Percentiles rank a stretch among this genome's conserved stretches.
These are phyloP conservation scores for Metroxylon sagu DNA, from an alignment of 176 grass and related monocot species.

Conservation along the genomic window DNA sequence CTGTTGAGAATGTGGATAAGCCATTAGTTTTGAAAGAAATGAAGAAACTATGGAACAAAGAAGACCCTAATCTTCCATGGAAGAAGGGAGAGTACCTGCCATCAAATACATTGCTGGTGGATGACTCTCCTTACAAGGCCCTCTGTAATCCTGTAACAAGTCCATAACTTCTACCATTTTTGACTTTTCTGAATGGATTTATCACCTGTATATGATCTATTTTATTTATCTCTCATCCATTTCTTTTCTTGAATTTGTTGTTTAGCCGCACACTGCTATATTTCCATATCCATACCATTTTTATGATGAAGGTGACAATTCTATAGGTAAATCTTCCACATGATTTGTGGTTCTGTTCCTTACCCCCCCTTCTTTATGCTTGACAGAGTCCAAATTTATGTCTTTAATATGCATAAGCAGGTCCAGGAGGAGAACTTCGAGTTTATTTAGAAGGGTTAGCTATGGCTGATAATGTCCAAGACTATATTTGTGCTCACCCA, in stretches of 20 bases:
- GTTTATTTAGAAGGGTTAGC: neutral
- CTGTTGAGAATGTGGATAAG: conserved; percentile 57
- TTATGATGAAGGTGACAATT: too few relatives aligned
- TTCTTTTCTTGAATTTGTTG: too few relatives aligned
- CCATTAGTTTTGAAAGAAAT: conserved; percentile 75
- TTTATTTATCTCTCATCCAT: too few relatives aligned
- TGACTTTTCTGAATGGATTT: too few relatives aligned
- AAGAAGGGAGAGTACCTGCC: conserved; percentile 46
- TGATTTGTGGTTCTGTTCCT: too few relatives aligned
- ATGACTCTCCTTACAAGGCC: conserved; percentile 91
- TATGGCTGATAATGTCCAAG: conserved; percentile 8
- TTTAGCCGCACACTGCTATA: too few relatives aligned
- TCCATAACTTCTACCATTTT: too few relatives aligned
- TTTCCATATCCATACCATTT: too few relatives aligned
- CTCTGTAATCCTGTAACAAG: conserved; percentile 62
- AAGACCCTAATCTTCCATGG: conserved; percentile 75
- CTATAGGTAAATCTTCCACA: too few relatives aligned
- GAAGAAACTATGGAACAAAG: conserved; percentile 72
- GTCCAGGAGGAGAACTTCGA: neutral
- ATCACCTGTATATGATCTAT: too few relatives aligned
- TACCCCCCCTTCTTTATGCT: too few relatives aligned
- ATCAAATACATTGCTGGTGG: conserved; percentile 74
- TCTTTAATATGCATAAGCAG: neutral
- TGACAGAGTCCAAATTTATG: too few relatives aligned
- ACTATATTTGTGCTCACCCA: neutral